Evolutionary conservation across 306 rosid genomes (phyloP).

Genomic region (Arachis hypogaea): DNA sequence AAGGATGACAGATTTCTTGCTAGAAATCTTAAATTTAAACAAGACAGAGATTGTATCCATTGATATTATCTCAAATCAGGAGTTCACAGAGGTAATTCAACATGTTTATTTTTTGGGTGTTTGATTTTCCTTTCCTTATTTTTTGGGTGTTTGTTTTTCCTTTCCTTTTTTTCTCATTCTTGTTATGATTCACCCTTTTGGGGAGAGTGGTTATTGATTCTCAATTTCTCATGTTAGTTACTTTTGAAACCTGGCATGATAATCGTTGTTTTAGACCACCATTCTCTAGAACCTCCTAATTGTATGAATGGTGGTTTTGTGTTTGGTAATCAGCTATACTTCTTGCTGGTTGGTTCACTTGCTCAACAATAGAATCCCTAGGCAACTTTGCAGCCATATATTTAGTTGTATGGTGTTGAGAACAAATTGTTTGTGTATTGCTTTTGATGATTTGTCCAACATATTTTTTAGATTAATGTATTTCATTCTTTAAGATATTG

Average conservation of each 20-base stretch:
- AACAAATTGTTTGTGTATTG: conserved; percentile 4
- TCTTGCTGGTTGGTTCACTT: conserved; percentile 14
- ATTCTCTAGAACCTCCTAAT: conserved; percentile 20
- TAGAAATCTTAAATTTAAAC: conserved; percentile 95
- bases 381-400: conserved; percentile 7
- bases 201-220: background rate
- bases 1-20: conserved; percentile 72
- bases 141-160: background rate
- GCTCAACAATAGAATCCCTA: conserved; percentile 18
- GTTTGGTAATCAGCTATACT: conserved; percentile 11
- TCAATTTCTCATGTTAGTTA: background rate
- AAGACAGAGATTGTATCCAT: conserved; percentile 90
- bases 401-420: conserved; percentile 20
- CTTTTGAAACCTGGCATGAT: conserved; percentile 19
- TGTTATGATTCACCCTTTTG: conserved; percentile 12
- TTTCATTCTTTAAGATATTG: conserved; percentile 32
- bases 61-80: conserved; percentile 98
- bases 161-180: background rate
- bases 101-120: background rate
- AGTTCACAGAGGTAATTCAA: conserved; percentile 89
- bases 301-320: conserved; percentile 28
- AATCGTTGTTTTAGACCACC: conserved; percentile 13
- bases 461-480: conserved; percentile 2
- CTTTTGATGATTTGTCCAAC: conserved; percentile 13
- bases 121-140: background rate